phyloP scores from a whole-genome alignment of 306 rosid genomes.

The Pueraria montana region DNA sequence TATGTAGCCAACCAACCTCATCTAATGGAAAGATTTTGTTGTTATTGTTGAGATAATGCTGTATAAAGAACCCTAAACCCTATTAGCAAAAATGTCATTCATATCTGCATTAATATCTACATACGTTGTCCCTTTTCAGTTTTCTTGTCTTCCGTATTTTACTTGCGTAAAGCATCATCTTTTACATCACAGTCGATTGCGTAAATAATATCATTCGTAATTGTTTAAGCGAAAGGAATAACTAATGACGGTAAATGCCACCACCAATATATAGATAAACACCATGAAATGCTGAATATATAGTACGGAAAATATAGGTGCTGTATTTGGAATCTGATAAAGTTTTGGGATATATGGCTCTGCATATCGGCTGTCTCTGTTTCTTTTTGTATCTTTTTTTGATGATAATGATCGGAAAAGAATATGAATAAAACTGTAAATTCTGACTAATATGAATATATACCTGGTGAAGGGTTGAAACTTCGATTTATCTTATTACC shows the following conservation, averaged over 20 bases:
- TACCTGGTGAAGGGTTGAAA: background rate
- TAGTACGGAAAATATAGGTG: background rate
- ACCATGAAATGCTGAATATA: slow-evolving; percentile 9
- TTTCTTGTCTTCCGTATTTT: too few species aligned
- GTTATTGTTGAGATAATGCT: background rate
- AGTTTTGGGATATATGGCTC: background rate
- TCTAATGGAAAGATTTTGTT: background rate
- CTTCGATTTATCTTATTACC: background rate
- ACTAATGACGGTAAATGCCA: background rate
- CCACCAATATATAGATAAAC: background rate
- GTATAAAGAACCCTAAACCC: too few species aligned
- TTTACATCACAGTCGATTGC: background rate
- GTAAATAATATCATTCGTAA: background rate
- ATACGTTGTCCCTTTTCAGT: background rate
- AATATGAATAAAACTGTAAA: background rate
- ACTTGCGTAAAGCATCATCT: background rate
- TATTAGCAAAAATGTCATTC: background rate
- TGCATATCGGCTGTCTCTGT: background rate
- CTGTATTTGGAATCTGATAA: background rate
- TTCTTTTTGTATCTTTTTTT: background rate
- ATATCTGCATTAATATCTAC: too few species aligned
- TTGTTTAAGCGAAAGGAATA: background rate
- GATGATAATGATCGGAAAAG: background rate
- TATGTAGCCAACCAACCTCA: background rate
- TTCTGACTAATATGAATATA: too few species aligned